Percentiles rank a stretch among this genome's conserved stretches.
These are phyloP conservation scores for Brassica juncea DNA, from an alignment of 345 rosid genomes.

Conservation along the genomic window DNA sequence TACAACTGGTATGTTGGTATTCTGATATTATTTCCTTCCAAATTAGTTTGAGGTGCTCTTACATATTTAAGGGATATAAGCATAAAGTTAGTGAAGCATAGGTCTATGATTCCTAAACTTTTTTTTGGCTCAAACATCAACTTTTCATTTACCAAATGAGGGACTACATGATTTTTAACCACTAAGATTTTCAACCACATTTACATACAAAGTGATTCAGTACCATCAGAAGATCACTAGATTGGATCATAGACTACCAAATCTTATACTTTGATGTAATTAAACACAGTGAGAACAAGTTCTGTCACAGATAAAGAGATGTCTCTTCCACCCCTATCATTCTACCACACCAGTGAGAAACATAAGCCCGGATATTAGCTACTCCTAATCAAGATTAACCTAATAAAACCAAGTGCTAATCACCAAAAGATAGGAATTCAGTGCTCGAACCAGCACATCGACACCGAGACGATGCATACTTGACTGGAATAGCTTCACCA, in stretches of 20 bases:
- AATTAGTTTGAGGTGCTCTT: too few species aligned
- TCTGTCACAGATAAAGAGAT: neutral
- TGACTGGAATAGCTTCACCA: neutral
- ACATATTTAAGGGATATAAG: too few species aligned
- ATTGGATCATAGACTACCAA: neutral
- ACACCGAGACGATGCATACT: neutral
- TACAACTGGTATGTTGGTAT: conserved; percentile 24
- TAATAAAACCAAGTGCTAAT: neutral
- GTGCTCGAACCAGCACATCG: neutral
- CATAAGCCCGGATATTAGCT: neutral
- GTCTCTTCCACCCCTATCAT: neutral
- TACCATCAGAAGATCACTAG: neutral
- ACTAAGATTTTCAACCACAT: too few species aligned
- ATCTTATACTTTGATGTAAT: neutral
- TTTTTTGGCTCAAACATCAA: too few species aligned
- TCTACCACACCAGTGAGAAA: neutral
- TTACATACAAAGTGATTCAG: neutral
- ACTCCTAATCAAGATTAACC: neutral
- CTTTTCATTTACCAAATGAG: too few species aligned
- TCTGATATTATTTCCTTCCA: neutral
- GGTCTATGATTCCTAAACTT: too few species aligned
- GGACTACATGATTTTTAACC: too few species aligned
- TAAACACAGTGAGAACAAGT: neutral
- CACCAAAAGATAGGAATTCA: neutral
- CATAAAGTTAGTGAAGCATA: too few species aligned